phyloP scores from a whole-genome alignment of 2,329 filamentous ascomycete species.

The Whalleya microplaca region DNA sequence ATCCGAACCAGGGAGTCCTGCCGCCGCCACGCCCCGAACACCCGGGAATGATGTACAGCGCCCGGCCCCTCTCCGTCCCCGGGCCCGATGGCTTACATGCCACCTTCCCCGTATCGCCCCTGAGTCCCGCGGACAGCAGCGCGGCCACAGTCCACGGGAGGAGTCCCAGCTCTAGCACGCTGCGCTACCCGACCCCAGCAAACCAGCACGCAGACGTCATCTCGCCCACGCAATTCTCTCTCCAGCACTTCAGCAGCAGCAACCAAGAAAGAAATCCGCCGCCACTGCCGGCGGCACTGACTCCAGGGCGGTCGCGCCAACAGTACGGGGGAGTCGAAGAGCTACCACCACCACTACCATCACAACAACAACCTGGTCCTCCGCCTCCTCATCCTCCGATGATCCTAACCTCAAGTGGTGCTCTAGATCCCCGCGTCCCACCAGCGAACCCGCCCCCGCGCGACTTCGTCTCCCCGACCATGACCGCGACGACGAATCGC shows the following conservation, averaged over 20 bases:
- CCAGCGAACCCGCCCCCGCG: too few species aligned
- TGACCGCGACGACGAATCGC: background rate
- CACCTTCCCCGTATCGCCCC: slow-evolving; percentile 14
- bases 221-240: background rate
- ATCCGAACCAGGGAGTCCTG: slow-evolving; percentile 7
- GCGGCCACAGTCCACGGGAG: too few species aligned
- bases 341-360: too few species aligned
- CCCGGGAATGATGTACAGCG: slow-evolving; percentile 14
- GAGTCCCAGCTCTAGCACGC: too few species aligned
- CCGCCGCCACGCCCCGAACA: slow-evolving; percentile 6
- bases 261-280: background rate
- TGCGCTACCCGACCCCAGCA: background rate
- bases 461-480: background rate
- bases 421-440: too few species aligned
- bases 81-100: slow-evolving; percentile 7
- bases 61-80: slow-evolving; percentile 16
- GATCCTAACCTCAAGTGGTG: too few species aligned
- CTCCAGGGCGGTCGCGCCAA: too few species aligned
- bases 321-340: too few species aligned
- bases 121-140: slow-evolving; percentile 2
- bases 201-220: background rate
- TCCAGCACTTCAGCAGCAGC: background rate
- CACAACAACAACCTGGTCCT: too few species aligned
- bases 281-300: too few species aligned
- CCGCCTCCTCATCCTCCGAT: too few species aligned